These are phyloP conservation scores for Ambrosiella cleistominuta DNA, from an alignment of 2,329 filamentous ascomycete genomes.

Conservation along the genomic window DNA sequence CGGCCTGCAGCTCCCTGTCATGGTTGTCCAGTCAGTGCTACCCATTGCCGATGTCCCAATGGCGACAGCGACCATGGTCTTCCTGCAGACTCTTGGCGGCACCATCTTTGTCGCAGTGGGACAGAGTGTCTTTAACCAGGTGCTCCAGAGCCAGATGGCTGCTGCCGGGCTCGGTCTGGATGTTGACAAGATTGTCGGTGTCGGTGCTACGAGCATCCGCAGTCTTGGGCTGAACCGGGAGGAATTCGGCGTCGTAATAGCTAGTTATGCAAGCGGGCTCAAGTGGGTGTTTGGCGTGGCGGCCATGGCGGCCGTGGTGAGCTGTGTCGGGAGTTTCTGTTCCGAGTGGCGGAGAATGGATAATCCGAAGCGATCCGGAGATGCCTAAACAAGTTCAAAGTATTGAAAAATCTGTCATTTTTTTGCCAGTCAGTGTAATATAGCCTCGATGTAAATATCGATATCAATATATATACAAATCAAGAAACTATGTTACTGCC, in stretches of 20 bases:
- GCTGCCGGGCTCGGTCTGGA: not conserved
- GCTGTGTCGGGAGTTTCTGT: constrained; percentile 7
- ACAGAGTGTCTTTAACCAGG: constrained; percentile 28
- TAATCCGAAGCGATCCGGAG: not conserved
- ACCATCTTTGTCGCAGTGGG: constrained; percentile 34
- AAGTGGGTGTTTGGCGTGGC: constrained; percentile 9
- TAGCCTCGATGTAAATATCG: no score
- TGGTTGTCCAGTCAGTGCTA: constrained; percentile 29
- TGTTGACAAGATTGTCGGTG: not conserved
- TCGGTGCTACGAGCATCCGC: constrained; percentile 3
- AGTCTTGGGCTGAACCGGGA: not conserved
- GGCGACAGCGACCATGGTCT: constrained; percentile 29
- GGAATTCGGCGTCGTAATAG: constrained; percentile 4
- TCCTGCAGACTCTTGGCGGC: constrained; percentile 26
- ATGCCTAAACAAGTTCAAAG: no score
- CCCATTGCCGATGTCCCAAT: constrained; percentile 26
- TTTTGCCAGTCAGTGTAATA: no score
- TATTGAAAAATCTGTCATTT: no score
- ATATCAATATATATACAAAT: not conserved
- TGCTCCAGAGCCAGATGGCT: not conserved
- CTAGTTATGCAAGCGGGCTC: constrained; percentile 3
- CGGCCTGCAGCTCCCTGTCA: constrained; percentile 26
- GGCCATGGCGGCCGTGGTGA: constrained; percentile 4
- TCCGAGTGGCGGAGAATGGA: constrained; percentile 8
- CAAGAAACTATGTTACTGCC: constrained; percentile 1